Conservation (phyloP, 306 rosid species). For the Glycine latifolia region DNA sequence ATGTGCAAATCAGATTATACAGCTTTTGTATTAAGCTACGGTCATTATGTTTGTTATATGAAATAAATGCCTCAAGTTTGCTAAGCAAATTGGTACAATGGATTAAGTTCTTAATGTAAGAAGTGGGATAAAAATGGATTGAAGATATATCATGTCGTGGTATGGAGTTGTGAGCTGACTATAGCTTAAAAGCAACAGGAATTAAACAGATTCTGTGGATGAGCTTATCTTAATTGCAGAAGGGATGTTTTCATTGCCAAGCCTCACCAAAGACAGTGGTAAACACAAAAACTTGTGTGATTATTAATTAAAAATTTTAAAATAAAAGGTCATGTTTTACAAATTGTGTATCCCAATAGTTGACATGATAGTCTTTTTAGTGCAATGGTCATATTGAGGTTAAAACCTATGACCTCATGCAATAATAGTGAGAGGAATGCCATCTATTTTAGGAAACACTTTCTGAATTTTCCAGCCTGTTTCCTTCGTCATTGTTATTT, state of each 20-base stretch:
- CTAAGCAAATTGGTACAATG: constrained; percentile 11
- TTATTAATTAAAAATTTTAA: background rate
- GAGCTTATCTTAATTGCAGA: too few species aligned
- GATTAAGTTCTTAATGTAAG: background rate
- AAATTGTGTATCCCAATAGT: too few species aligned
- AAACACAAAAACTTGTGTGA: background rate
- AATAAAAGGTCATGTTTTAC: too few species aligned
- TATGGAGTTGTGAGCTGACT: constrained; percentile 7
- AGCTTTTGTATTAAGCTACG: background rate
- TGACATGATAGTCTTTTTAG: too few species aligned
- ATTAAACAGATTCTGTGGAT: background rate
- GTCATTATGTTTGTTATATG: constrained; percentile 9
- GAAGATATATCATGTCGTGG: constrained; percentile 2
- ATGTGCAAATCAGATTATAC: constrained; percentile 11
- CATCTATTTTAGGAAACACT: too few species aligned
- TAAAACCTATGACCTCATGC: too few species aligned
- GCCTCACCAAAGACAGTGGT: background rate
- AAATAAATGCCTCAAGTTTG: constrained; percentile 3
- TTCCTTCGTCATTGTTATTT: too few species aligned
- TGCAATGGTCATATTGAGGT: too few species aligned
- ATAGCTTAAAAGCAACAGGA: background rate
- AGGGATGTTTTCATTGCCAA: background rate
- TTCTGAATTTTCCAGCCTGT: too few species aligned
- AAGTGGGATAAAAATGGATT: background rate
- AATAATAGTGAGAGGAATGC: too few species aligned